Evolutionary conservation across 2,329 filamentous ascomycete species (phyloP).

Genomic region (Colletotrichum sp.): DNA sequence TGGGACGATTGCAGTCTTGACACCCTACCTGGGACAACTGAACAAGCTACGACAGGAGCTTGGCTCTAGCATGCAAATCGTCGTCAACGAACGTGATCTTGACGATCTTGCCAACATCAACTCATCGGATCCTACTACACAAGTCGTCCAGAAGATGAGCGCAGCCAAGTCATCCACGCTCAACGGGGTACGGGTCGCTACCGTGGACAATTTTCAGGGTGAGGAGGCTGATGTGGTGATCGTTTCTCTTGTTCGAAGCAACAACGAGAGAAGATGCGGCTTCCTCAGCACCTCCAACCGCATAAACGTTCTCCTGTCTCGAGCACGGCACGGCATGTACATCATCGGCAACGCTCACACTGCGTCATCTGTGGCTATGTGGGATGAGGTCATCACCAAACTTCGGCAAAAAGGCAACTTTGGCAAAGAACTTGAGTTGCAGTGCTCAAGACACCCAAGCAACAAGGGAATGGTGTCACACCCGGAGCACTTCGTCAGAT

Average conservation of each 20-base stretch:
- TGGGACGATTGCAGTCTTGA: slow-evolving; percentile 73
- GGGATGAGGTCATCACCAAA: slow-evolving; percentile 61
- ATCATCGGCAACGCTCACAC: slow-evolving; percentile 71
- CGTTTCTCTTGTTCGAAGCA: slow-evolving; percentile 74
- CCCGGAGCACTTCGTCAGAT: slow-evolving; percentile 61
- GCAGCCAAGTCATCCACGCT: slow-evolving; percentile 39
- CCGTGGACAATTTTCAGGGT: slow-evolving; percentile 79
- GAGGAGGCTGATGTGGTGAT: slow-evolving; percentile 77
- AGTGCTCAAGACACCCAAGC: slow-evolving; percentile 65
- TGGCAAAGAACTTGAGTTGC: slow-evolving; percentile 55
- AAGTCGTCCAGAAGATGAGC: slow-evolving; percentile 14
- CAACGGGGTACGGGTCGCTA: slow-evolving; percentile 61
- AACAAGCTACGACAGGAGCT: slow-evolving; percentile 53
- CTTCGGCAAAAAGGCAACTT: slow-evolving; percentile 51
- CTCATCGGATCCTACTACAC: slow-evolving; percentile 23
- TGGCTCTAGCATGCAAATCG: slow-evolving; percentile 59
- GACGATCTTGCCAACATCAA: slow-evolving; percentile 53
- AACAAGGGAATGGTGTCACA: slow-evolving; percentile 51
- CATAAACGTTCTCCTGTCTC: slow-evolving; percentile 71
- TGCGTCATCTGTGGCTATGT: slow-evolving; percentile 63
- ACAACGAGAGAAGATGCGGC: slow-evolving; percentile 59
- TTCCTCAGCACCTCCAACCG: slow-evolving; percentile 71
- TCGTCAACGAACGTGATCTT: slow-evolving; percentile 66
- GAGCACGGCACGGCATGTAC: slow-evolving; percentile 74
- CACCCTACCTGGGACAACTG: slow-evolving; percentile 66